Evolutionary conservation across 768 basidiomycete species (phyloP), one percentile per base, ranked within the genome.

Genomic region (Mycena rebaudengoi): DNA sequence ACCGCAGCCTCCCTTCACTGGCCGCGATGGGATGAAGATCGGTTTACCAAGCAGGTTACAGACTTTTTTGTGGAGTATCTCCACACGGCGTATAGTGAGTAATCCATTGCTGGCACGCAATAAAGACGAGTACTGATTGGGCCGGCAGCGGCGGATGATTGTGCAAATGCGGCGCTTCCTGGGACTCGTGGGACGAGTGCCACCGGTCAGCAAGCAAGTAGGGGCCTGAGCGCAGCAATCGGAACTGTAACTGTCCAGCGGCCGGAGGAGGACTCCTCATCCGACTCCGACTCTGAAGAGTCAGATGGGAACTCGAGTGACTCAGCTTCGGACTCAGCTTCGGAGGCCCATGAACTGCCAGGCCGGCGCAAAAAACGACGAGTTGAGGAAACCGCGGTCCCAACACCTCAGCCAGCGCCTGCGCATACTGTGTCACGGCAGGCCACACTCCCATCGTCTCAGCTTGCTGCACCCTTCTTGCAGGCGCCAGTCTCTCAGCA

Each of bases 71-170:
- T 49, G 13, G 57, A 59, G 44, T 59, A 46, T 39, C 35, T 59
- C 4, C 32, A 33, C 14, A 59, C 57, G 25, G 57, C 57, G 16
- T 59, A 37, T n/a, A 59, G 57, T 59, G n/a, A n/a, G 57, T 59
- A n/a, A n/a, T n/a, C n/a, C n/a, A n/a, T n/a, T n/a, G n/a, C n/a
- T n/a, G n/a, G n/a, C n/a, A 26, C 25, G 16, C 33, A 39, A 16
- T 40, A 21, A 23, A 21, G 28, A n/a, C 52, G 12, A 21, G 20
- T 37, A 39, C 52, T 54, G 20, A 54, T 37, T 32, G n/a, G n/a
- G 11, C 28, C 28, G 20, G 33, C 13, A 54, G 52, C 52, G 33
- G 52, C 52, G 39, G 33, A 54, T 23, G 52, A 54, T 37, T 54
- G 52, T 40, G 52, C 52, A 23, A 54, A 54, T n/a, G n/a, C 52